Base-by-base conservation (phyloP, 768 basidiomycete genomes). In the Lenzites betulinus region DNA sequence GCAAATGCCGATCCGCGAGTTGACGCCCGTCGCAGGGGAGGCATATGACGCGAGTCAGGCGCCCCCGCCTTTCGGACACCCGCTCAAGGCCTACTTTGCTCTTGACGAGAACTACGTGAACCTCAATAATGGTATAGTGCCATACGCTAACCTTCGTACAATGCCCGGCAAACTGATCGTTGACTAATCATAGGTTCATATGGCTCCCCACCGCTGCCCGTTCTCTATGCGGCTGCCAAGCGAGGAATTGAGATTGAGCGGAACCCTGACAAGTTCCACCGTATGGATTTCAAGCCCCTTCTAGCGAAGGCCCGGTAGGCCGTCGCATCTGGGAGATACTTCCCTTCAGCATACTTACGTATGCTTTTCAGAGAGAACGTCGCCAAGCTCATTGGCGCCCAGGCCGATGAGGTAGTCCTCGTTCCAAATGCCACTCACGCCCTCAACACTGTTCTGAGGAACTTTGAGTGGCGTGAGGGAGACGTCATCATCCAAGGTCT, bases 361-460 rank as follows among this genome's bases (percentile, higher is more conserved):
- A 9, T 63, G 1, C 69, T 72, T 26, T 76, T 72, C 23, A 79
- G 85, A 51, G 70, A 74, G 62, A 73, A 78, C 54, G 66, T 88
- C 3, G 84, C 87, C 0, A 64, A 67, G 25, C 64, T 80, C 36
- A 73, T 89, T 16, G 78, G 85, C 13, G 82, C 81, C 20, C 77
- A 79, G 0, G 67, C 80, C 0, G 81, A 87, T 46, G 88, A 89
- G 66, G 75, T 82, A n/a, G 83, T 88, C 16, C 64, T 82, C 25
- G 81, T 87, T 0, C 72, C 79, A 0, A 90, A 90, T 64, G 81
- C 88, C 0, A 86, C 86, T 0, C 78, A 82, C 63, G 89, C 83
- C 2, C 64, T 93, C 35, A 85, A 86, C 64, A 89, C 85, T 11
- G 75, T 93, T 51, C 69, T 91, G 33, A 74, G 80, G 48, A 91